Conservation (phyloP, 768 basidiomycete genomes). For the Lanmaoa rubissima region DNA sequence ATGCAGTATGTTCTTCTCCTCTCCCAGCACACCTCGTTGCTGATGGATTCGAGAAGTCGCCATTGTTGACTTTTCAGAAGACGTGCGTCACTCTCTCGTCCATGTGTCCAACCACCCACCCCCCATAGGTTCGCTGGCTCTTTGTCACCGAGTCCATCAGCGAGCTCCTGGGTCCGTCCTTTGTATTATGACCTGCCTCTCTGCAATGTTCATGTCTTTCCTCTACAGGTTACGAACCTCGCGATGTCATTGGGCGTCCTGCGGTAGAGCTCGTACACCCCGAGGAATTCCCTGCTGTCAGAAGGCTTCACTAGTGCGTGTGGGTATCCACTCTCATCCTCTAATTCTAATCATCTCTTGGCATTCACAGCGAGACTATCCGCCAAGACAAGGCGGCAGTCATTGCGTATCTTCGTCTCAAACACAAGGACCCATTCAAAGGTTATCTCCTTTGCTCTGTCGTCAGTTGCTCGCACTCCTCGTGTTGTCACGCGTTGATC, state of each 20-base stretch:
- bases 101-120: not conserved
- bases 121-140: slow-evolving; percentile 58
- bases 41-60: slow-evolving; percentile 48
- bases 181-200: not conserved
- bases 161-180: slow-evolving; percentile 55
- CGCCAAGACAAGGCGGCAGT: slow-evolving; percentile 76
- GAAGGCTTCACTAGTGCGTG: slow-evolving; percentile 63
- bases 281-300: slow-evolving; percentile 68
- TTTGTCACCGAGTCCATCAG: slow-evolving; percentile 65
- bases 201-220: not conserved
- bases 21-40: not conserved
- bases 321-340: not conserved
- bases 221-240: slow-evolving; percentile 66
- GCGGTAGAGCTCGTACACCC: slow-evolving; percentile 79
- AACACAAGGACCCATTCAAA: slow-evolving; percentile 75
- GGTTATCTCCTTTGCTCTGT: slow-evolving; percentile 75
- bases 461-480: slow-evolving; percentile 42
- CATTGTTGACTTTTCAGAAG: slow-evolving; percentile 77
- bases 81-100: slow-evolving; percentile 40
- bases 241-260: slow-evolving; percentile 65
- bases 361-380: slow-evolving; percentile 60
- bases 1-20: slow-evolving; percentile 57
- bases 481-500: slow-evolving; percentile 2
- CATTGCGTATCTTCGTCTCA: slow-evolving; percentile 73
- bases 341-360: not conserved